phyloP scores from a whole-genome alignment of 257 asterid species.

The Solanum piurae region DNA sequence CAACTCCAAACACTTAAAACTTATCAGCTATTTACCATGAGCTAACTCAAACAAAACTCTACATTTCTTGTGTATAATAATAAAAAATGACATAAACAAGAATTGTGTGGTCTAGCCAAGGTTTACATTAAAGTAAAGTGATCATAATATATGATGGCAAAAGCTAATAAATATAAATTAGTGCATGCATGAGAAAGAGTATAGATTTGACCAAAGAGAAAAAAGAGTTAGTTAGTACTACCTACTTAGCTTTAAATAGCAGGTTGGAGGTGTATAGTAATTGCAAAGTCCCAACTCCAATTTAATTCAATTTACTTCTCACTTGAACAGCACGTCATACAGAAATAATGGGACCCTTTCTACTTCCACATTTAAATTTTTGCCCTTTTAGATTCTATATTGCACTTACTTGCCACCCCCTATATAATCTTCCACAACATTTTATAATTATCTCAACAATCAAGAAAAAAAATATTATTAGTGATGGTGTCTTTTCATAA shows the following conservation, averaged over 20 bases:
- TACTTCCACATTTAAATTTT: slow-evolving; percentile 29
- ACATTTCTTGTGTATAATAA: background rate
- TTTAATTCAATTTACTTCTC: slow-evolving; percentile 11
- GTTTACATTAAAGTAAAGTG: background rate
- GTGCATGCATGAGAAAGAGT: background rate
- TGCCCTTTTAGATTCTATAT: slow-evolving; percentile 32
- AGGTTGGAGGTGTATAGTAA: slow-evolving; percentile 17
- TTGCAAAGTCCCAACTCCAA: slow-evolving; percentile 17
- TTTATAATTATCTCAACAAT: background rate
- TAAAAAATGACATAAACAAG: background rate
- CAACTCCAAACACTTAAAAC: background rate
- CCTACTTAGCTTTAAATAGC: slow-evolving; percentile 9
- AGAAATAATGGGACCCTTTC: slow-evolving; percentile 25
- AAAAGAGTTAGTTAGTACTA: slow-evolving; percentile 11
- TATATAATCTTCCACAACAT: slow-evolving; percentile 22
- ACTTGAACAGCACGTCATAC: slow-evolving; percentile 40
- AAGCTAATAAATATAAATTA: background rate
- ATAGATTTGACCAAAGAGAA: slow-evolving; percentile 10
- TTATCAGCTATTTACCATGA: background rate
- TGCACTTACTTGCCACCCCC: slow-evolving; percentile 5
- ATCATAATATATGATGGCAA: background rate
- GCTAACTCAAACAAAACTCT: background rate
- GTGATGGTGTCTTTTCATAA: slow-evolving; percentile 40
- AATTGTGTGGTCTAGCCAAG: background rate
- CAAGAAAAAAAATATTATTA: background rate